Percentiles rank a stretch among this genome's conserved stretches.
These are phyloP conservation scores for Ascochyta lentis DNA, from an alignment of 2,329 filamentous ascomycete species.

Conservation along the genomic window DNA sequence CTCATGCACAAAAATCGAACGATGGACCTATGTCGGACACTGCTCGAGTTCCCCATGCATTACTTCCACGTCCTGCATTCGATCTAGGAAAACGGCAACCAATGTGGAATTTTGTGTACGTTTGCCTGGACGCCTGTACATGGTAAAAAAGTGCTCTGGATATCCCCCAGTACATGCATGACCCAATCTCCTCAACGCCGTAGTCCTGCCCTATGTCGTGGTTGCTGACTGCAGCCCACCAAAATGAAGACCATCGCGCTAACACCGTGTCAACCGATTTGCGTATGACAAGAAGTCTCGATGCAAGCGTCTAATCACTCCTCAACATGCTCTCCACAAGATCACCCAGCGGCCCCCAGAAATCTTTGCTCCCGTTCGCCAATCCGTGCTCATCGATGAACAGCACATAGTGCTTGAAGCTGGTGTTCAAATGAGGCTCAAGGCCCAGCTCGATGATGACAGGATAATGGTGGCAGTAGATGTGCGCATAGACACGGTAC, in stretches of 20 bases:
- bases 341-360: constrained; percentile 94
- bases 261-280: background rate
- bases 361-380: constrained; percentile 87
- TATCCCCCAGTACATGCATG: constrained; percentile 14
- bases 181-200: constrained; percentile 10
- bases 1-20: constrained; percentile 5
- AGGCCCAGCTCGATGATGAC: constrained; percentile 93
- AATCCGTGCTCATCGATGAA: constrained; percentile 97
- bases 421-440: constrained; percentile 97
- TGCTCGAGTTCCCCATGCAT: background rate
- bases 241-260: background rate
- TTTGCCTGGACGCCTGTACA: constrained; percentile 14
- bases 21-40: background rate
- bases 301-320: constrained; percentile 68
- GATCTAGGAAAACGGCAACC: background rate
- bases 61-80: background rate
- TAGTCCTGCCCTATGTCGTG: constrained; percentile 5
- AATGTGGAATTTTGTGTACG: background rate
- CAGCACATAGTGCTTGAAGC: constrained; percentile 99
- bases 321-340: constrained; percentile 97
- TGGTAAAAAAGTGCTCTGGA: constrained; percentile 10
- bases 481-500: constrained; percentile 96
- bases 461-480: constrained; percentile 98
- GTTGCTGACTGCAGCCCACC: background rate
- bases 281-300: background rate